These are phyloP conservation scores for Calocybe cyanea DNA, from an alignment of 768 basidiomycete species.

Conservation along the genomic window DNA sequence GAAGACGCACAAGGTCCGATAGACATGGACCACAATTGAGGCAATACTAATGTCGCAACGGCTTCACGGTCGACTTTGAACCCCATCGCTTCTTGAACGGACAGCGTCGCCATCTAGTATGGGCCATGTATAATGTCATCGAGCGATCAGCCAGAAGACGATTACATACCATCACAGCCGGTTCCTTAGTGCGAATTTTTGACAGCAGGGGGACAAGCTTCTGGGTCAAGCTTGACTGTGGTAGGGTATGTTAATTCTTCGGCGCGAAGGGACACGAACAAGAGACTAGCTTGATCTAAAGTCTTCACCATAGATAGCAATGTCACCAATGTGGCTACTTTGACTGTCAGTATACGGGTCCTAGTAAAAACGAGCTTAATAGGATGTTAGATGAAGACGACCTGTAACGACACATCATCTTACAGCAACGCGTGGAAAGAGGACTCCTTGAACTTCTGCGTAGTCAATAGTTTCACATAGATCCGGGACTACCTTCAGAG, in stretches of 20 bases:
- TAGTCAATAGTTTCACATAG: conserved; percentile 95
- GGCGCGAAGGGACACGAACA: neutral
- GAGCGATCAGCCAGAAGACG: neutral
- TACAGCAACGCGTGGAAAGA: conserved; percentile 93
- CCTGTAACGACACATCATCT: conserved; percentile 21
- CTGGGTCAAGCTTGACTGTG: conserved; percentile 80
- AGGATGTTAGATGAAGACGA: conserved; percentile 2
- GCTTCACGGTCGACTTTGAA: conserved; percentile 92
- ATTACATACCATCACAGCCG: conserved; percentile 77
- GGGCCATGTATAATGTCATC: neutral
- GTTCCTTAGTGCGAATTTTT: conserved; percentile 95
- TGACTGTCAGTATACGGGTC: conserved; percentile 85
- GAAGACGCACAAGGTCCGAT: conserved; percentile 85
- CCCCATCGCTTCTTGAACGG: conserved; percentile 95
- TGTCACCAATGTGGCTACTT: conserved; percentile 83
- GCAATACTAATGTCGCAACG: conserved; percentile 82
- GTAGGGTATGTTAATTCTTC: neutral
- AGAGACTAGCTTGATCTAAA: conserved; percentile 69
- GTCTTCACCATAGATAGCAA: conserved; percentile 87
- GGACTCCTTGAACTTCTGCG: conserved; percentile 84
- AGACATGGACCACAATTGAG: conserved; percentile 96
- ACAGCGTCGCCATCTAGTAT: conserved; percentile 76
- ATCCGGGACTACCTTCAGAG: conserved; percentile 76
- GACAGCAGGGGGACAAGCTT: conserved; percentile 93
- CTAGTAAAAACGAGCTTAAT: conserved; percentile 86